Conservation (phyloP, 2,329 filamentous ascomycete species). For the Alternaria ventricosa region DNA sequence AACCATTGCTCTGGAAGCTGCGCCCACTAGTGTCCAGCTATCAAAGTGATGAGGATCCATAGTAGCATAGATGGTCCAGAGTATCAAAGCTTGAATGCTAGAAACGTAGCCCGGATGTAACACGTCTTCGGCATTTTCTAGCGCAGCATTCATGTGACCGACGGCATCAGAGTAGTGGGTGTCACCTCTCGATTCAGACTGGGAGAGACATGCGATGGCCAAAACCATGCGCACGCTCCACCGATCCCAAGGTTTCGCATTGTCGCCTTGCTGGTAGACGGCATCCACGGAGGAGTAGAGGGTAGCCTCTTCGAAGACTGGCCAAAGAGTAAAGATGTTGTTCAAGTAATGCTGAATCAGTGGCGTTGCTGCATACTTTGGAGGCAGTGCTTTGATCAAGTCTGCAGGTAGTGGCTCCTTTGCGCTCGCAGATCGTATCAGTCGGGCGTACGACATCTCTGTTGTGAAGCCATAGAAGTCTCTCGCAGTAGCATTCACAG, state of each 20-base stretch:
- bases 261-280: conserved; percentile 73
- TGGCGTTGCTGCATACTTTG: conserved; percentile 69
- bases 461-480: conserved; percentile 90
- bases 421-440: conserved; percentile 82
- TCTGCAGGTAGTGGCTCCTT: conserved; percentile 74
- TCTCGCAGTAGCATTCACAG: conserved; percentile 91
- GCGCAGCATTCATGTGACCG: conserved; percentile 67
- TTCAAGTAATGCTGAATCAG: conserved; percentile 84
- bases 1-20: conserved; percentile 83
- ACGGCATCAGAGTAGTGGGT: conserved; percentile 68
- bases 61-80: conserved; percentile 88
- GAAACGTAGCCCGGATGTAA: conserved; percentile 82
- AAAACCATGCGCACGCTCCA: conserved; percentile 91
- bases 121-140: conserved; percentile 81
- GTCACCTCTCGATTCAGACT: conserved; percentile 71
- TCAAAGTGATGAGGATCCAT: conserved; percentile 91
- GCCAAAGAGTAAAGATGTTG: conserved; percentile 80
- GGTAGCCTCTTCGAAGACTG: conserved; percentile 80
- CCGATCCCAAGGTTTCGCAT: conserved; percentile 71
- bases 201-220: conserved; percentile 77
- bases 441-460: conserved; percentile 89
- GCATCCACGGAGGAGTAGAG: conserved; percentile 81
- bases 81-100: conserved; percentile 84
- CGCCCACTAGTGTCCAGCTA: conserved; percentile 91
- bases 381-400: conserved; percentile 67